phyloP scores from a whole-genome alignment of 768 basidiomycete species.

The Tricholoma saponaceum region DNA sequence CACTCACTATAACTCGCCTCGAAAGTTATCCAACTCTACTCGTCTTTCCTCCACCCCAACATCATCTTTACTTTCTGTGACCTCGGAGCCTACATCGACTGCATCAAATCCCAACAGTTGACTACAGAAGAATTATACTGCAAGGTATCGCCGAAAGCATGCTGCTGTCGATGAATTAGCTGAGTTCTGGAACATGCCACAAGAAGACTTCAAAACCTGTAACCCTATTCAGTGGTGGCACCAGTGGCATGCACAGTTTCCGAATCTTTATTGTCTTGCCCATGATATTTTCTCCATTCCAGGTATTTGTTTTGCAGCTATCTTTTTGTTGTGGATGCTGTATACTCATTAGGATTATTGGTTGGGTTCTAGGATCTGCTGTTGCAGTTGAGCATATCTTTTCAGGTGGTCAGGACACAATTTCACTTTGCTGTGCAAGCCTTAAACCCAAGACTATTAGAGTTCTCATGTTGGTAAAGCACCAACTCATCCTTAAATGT shows the following conservation, averaged over 20 bases:
- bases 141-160: neutral
- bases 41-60: neutral
- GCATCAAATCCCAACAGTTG: neutral
- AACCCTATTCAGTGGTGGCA: constrained; percentile 30
- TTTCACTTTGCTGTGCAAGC: neutral
- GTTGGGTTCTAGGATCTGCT: neutral
- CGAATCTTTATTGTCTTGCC: neutral
- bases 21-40: neutral
- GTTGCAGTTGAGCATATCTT: neutral
- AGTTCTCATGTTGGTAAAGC: neutral
- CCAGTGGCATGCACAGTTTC: neutral
- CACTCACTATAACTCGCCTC: neutral
- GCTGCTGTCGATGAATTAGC: constrained; percentile 15
- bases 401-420: neutral
- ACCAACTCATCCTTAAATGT: no score
- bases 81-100: neutral
- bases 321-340: neutral
- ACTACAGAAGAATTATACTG: neutral
- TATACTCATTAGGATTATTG: neutral
- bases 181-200: constrained; percentile 20
- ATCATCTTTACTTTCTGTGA: neutral
- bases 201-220: constrained; percentile 21
- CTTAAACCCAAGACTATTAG: neutral
- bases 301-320: neutral
- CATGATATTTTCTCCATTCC: neutral